Base-by-base conservation (phyloP, 1,284 basidiomycete genomes). In the Ceratobasidium sp. region DNA sequence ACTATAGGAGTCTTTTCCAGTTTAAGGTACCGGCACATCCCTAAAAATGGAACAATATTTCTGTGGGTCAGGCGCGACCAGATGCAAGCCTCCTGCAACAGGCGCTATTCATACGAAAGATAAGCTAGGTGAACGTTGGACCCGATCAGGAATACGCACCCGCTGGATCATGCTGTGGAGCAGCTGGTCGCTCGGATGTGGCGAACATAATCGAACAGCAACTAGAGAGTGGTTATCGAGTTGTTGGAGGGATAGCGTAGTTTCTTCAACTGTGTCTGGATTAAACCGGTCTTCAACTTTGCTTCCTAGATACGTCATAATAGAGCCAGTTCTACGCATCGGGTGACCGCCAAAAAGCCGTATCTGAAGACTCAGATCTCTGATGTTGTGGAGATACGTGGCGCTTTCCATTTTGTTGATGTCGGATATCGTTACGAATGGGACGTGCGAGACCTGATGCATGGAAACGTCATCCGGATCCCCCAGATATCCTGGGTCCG, bases 401-500 rank as follows among this genome's bases (percentile, higher is more conserved):
- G 55, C 67, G 30, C 59, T 21, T 23, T 71, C 67, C 43, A 71
- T 50, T 28, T 71, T 71, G n/a, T 71, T 71, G 23, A 71, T 71
- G 30, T 71, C 67, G 23, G 67, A 71, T 48, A 71, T 58, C 12
- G 67, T 71, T 21, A 71, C 67, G 32, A 50, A 71, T 16, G 67
- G 67, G 32, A 71, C 43, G 43, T 71, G 67, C 32, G 64, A 36
- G 3, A 55, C 64, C 50, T 43, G 50, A 36, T 39, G 64, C 50
- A 67, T 67, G 10, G 50, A 3, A 10, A 36, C 8, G 9, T 67
- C 23, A 23, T 46, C 23, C 10, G 30, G 59, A 16, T 32, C 23
- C 34, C 21, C 14, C 2, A 28, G 36, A 21, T 55, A 23, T 18
- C 34, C 64, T 14, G 39, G 8, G 36, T 14, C 50, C 12, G 18